phyloP scores from a whole-genome alignment of 108 stramenopile species.

The Nitzschia putrida region DNA sequence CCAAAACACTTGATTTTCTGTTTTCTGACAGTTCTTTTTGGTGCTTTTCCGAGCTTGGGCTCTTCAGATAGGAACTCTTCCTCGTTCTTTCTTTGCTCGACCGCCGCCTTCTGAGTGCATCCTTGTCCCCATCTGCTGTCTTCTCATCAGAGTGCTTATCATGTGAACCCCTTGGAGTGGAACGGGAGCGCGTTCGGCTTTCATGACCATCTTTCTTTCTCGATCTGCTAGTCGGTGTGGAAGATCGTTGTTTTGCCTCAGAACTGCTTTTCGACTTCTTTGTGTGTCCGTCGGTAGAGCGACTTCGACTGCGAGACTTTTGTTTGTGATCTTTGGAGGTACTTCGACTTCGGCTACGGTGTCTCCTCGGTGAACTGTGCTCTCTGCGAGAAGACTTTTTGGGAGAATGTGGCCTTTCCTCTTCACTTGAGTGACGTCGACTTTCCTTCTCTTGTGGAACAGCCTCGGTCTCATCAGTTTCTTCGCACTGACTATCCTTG shows the following conservation, averaged over 20 bases:
- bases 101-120: not conserved
- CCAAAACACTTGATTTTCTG: constrained; percentile 28
- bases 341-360: constrained; percentile 6
- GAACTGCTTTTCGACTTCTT: constrained; percentile 1
- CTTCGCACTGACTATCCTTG: too few relatives aligned
- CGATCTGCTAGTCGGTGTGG: not conserved
- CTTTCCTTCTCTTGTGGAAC: too few relatives aligned
- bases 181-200: not conserved
- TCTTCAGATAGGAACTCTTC: not conserved
- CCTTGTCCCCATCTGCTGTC: constrained; percentile 1
- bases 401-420: too few relatives aligned
- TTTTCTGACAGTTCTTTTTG: constrained; percentile 9
- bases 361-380: not conserved
- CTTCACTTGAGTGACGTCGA: too few relatives aligned
- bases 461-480: too few relatives aligned
- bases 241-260: not conserved
- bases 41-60: not conserved
- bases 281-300: not conserved
- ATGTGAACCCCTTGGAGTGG: constrained; percentile 4
- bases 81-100: constrained; percentile 1
- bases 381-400: too few relatives aligned
- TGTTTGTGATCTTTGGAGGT: constrained; percentile 5
- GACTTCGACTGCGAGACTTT: not conserved
- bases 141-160: not conserved
- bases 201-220: not conserved